These are phyloP conservation scores for Drosera capensis DNA, from an alignment of 148 eudicot genomes.

Conservation along the genomic window DNA sequence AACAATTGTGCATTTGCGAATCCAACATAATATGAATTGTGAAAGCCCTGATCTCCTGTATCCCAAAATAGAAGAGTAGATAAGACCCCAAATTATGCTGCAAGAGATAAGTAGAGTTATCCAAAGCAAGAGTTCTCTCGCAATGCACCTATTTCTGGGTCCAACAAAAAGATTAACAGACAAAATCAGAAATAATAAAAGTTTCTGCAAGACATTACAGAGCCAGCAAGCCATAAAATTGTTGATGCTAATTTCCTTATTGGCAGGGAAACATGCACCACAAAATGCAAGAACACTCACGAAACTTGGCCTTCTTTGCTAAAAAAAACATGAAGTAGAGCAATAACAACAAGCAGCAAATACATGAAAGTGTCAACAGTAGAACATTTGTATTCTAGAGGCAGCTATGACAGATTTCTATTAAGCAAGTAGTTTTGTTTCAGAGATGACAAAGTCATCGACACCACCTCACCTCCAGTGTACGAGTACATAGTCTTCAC, in stretches of 20 bases:
- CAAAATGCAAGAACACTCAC: no score
- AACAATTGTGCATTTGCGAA: conserved; percentile 81
- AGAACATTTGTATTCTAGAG: no score
- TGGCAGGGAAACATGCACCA: no score
- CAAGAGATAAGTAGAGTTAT: not conserved
- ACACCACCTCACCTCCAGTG: conserved; percentile 67
- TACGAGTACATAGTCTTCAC: conserved; percentile 60
- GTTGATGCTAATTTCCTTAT: no score
- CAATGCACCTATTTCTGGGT: not conserved
- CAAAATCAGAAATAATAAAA: no score
- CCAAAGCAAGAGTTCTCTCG: not conserved
- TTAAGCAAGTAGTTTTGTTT: not conserved
- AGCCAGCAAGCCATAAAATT: no score
- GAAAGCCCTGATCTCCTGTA: conserved; percentile 94
- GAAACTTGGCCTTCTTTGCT: no score
- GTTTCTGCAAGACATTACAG: no score
- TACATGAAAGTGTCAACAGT: no score
- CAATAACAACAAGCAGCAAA: no score
- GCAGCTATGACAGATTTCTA: not conserved
- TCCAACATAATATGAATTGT: conserved; percentile 71
- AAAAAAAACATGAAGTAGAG: no score
- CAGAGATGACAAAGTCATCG: not conserved
- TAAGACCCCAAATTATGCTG: conserved; percentile 3
- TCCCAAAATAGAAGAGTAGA: not conserved
- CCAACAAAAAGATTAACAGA: no score